These are phyloP conservation scores for Rhodotorula sp. DNA, from an alignment of 1,284 basidiomycete genomes.

Conservation along the genomic window DNA sequence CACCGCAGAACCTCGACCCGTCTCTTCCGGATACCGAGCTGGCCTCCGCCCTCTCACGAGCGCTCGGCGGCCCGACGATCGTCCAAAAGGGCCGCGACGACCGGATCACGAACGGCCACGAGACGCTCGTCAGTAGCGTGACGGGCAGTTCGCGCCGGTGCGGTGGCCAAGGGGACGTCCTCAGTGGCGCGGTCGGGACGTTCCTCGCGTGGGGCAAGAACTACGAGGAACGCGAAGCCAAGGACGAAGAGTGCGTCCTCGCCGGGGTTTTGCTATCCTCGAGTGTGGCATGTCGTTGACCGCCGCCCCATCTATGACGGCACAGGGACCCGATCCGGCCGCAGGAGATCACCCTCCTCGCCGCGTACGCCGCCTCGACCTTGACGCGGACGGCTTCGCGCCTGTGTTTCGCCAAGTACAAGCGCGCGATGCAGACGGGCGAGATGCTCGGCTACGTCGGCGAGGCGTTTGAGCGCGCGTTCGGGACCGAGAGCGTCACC, in stretches of 20 bases:
- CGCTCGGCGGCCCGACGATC: conserved; percentile 81
- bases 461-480: conserved; percentile 47
- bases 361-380: conserved; percentile 82
- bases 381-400: conserved; percentile 80
- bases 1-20: conserved; percentile 52
- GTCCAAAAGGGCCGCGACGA: conserved; percentile 84
- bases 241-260: conserved; percentile 16
- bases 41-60: conserved; percentile 64
- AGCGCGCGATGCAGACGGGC: conserved; percentile 80
- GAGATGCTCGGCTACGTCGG: conserved; percentile 63
- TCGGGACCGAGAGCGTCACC: conserved; percentile 27
- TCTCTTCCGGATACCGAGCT: conserved; percentile 54
- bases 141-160: conserved; percentile 85
- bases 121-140: conserved; percentile 64
- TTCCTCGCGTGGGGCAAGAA: conserved; percentile 92
- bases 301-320: conserved; percentile 8
- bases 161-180: conserved; percentile 75
- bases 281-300: too few relatives aligned
- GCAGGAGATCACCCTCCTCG: conserved; percentile 70
- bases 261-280: too few relatives aligned
- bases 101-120: conserved; percentile 56
- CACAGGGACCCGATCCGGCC: conserved; percentile 51
- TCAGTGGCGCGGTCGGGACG: conserved; percentile 81
- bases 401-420: conserved; percentile 69
- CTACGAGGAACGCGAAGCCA: conserved; percentile 65